Evolutionary conservation across 116 monocot genomes (phyloP).

Genomic region (Thalassia testudinum): DNA sequence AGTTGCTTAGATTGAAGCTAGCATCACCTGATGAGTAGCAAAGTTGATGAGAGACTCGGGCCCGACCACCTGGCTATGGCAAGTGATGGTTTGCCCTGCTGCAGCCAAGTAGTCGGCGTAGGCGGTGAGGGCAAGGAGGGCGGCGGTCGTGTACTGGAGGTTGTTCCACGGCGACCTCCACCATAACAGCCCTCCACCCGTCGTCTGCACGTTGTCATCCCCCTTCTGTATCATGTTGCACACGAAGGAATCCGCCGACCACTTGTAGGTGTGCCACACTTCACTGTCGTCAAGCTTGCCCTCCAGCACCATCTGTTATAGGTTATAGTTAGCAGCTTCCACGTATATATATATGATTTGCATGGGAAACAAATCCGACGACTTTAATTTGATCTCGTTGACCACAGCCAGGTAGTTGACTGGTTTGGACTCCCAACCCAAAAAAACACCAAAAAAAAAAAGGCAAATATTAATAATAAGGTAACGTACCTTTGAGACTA

Average conservation of each 20-base stretch:
- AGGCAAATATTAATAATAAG: too few relatives aligned
- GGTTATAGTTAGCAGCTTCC: too few relatives aligned
- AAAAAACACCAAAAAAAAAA: too few relatives aligned
- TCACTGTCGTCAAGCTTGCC: slow-evolving; percentile 10
- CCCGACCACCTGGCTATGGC: neutral
- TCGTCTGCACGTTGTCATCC: slow-evolving; percentile 24
- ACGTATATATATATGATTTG: too few relatives aligned
- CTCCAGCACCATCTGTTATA: slow-evolving; percentile 31
- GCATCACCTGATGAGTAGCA: too few relatives aligned
- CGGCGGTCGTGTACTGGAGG: slow-evolving; percentile 49
- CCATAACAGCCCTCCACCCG: slow-evolving; percentile 43
- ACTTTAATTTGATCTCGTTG: too few relatives aligned
- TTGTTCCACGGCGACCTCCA: slow-evolving; percentile 42
- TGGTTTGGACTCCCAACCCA: too few relatives aligned
- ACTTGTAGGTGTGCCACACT: slow-evolving; percentile 23
- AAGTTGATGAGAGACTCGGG: too few relatives aligned
- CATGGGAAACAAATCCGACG: too few relatives aligned
- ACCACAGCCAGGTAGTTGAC: too few relatives aligned
- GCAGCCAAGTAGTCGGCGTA: slow-evolving; percentile 35
- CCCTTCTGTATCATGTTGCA: slow-evolving; percentile 52
- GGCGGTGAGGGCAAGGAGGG: slow-evolving; percentile 32
- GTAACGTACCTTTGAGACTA: slow-evolving; percentile 25
- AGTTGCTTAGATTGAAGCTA: too few relatives aligned
- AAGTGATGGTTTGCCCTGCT: slow-evolving; percentile 8
- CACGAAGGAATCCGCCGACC: slow-evolving; percentile 30